A percentile compares a stretch with the other conserved stretches of the same genome.
These are phyloP conservation scores for Penicillium lagena DNA, from an alignment of 495 filamentous ascomycete species.

Conservation along the genomic window DNA sequence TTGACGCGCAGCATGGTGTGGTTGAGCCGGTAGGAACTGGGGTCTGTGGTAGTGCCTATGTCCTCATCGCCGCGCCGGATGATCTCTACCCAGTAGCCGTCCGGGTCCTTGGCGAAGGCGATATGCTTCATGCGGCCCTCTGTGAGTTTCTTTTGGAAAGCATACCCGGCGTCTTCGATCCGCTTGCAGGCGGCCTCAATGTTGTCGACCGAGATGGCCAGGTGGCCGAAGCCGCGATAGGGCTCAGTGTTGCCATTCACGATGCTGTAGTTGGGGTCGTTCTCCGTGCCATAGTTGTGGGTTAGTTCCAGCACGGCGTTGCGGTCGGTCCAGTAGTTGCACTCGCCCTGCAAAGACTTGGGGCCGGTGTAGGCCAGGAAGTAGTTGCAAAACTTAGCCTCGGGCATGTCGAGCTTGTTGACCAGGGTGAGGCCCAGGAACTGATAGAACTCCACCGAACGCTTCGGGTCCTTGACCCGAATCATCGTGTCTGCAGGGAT, in stretches of 20 bases:
- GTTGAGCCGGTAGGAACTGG: slow-evolving; percentile 49
- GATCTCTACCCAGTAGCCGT: slow-evolving; percentile 86
- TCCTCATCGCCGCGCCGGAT: slow-evolving; percentile 50
- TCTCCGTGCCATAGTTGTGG: slow-evolving; percentile 95
- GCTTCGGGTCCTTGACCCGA: slow-evolving; percentile 89
- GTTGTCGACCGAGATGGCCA: slow-evolving; percentile 83
- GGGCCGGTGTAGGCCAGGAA: slow-evolving; percentile 56
- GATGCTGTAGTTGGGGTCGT: slow-evolving; percentile 72
- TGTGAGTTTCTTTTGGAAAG: slow-evolving; percentile 87
- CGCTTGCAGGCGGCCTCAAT: slow-evolving; percentile 83
- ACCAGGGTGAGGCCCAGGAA: slow-evolving; percentile 85
- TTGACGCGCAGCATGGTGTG: slow-evolving; percentile 93
- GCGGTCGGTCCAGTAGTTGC: slow-evolving; percentile 69
- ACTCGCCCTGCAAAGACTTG: slow-evolving; percentile 65
- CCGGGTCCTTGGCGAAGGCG: slow-evolving; percentile 89
- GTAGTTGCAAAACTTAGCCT: slow-evolving; percentile 79
- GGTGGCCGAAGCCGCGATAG: slow-evolving; percentile 82
- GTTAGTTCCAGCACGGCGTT: slow-evolving; percentile 89
- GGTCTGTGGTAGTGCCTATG: slow-evolving; percentile 44
- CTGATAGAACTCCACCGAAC: slow-evolving; percentile 89
- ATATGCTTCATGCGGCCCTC: slow-evolving; percentile 87
- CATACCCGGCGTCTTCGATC: slow-evolving; percentile 82
- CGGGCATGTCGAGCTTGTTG: slow-evolving; percentile 64
- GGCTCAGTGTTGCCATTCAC: slow-evolving; percentile 89
- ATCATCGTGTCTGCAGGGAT: slow-evolving; percentile 55